Evolutionary conservation across 805 yeast species (phyloP), one percentile per base, ranked within the genome.

Genomic region (Wickerhamiella slavikovae): DNA sequence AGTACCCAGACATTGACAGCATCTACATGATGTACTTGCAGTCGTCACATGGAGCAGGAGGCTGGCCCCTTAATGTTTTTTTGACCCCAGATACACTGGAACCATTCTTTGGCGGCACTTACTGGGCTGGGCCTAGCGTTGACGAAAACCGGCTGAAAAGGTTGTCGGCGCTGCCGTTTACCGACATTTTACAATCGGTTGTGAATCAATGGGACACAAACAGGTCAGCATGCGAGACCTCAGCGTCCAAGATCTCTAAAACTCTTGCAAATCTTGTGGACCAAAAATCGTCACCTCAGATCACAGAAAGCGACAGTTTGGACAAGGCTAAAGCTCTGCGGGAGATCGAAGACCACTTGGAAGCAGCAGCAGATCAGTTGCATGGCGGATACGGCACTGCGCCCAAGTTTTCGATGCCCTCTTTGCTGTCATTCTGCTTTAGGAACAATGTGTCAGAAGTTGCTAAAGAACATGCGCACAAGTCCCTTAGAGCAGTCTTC

Each of bases 41-140:
- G 38, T 53, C 48, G 3, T 40, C 48, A 8, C 34, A 38, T 12
- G 54, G 54, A n/a, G 43, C 41, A 1, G 53, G 56, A 9, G 58
- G 58, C 13, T 54, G 59, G 59, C 59, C 59, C 4, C 36, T 54
- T 25, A 54, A 52, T 34, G 55, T 47, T 3, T 52, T 54, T 35
- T 39, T 54, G 29, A 42, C 45, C 1, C 59, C 59, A 2, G 45
- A 43, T 3, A 29, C 44, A 1, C 39, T 48, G 27, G 42, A 41
- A 21, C 58, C 58, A 11, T 42, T 53, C 20, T 49, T 42, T 31
- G 58, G 54, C 3, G 60, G 58, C 3, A 50, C 55, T 4, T 54
- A 48, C 32, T 51, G 55, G 52, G 42, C 51, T 2, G 54, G 55
- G 3, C 54, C 55, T 2, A 47, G 37, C 10, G 40, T 36, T 14